Percentiles rank a stretch among this genome's conserved stretches.
Evolutionary conservation across 495 filamentous ascomycete genomes (phyloP).

Genomic region (Achaetomiella virescens): DNA sequence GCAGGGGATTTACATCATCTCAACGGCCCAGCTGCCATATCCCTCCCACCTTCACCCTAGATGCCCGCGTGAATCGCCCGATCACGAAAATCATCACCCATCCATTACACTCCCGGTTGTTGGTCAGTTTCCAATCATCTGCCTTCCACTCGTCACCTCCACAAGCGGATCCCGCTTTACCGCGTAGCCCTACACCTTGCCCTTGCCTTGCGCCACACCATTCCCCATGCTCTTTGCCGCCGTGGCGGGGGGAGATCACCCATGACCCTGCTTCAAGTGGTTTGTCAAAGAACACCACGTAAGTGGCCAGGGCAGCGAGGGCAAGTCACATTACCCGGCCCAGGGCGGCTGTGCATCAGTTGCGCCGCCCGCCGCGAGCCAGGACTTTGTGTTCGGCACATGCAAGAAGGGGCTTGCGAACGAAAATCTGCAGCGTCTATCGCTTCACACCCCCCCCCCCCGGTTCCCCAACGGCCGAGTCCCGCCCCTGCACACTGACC

Average conservation of each 20-base stretch:
- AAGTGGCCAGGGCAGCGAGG: no score
- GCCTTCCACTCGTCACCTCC: background rate
- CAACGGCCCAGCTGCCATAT: conserved; percentile 2
- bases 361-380: no score
- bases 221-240: background rate
- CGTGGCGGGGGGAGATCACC: background rate
- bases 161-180: background rate
- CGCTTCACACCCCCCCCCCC: no score
- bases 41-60: background rate
- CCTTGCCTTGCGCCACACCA: background rate
- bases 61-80: background rate
- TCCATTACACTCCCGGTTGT: background rate
- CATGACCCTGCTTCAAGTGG: no score
- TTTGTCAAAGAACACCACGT: no score
- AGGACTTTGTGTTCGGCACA: no score
- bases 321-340: no score
- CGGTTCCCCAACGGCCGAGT: no score
- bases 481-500: no score
- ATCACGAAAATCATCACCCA: background rate
- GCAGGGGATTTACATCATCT: background rate
- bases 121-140: background rate
- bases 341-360: no score
- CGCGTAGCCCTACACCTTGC: background rate
- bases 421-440: no score
- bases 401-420: no score